Percentiles rank a stretch among this genome's conserved stretches.
Evolutionary conservation across 108 stramenopile species (phyloP).

Genomic region (Epipyxis sp.): DNA sequence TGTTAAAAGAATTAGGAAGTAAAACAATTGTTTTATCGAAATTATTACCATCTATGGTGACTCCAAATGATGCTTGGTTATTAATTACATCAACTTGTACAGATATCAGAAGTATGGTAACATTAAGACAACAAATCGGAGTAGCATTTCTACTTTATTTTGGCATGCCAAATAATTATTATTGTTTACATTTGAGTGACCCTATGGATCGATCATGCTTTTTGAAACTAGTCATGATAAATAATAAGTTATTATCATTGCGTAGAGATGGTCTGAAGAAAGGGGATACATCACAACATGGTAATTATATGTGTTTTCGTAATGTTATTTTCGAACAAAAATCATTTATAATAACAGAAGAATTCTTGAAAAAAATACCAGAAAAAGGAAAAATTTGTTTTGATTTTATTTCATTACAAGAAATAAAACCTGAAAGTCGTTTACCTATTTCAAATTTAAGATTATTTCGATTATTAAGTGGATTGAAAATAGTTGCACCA

Average conservation of each 20-base stretch:
- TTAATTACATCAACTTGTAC: neutral
- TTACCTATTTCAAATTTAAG: neutral
- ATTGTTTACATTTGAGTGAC: neutral
- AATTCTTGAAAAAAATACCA: neutral
- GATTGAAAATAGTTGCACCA: neutral
- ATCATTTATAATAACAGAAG: neutral
- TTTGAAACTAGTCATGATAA: neutral
- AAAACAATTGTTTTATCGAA: neutral
- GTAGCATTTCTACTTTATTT: neutral
- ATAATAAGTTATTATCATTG: neutral
- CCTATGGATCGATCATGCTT: neutral
- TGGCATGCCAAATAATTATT: conserved; percentile 1
- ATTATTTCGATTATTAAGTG: neutral
- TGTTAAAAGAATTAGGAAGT: neutral
- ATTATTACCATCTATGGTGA: conserved; percentile 14
- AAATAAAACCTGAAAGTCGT: neutral
- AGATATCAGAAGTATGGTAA: no score
- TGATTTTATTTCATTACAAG: neutral
- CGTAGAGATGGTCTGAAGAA: neutral
- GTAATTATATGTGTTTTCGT: neutral
- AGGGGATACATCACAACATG: neutral
- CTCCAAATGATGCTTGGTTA: neutral
- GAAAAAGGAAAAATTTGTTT: neutral
- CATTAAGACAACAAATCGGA: neutral
- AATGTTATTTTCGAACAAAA: neutral